phyloP scores from a whole-genome alignment of 164 flowering plant species.

The Vitis riparia region DNA sequence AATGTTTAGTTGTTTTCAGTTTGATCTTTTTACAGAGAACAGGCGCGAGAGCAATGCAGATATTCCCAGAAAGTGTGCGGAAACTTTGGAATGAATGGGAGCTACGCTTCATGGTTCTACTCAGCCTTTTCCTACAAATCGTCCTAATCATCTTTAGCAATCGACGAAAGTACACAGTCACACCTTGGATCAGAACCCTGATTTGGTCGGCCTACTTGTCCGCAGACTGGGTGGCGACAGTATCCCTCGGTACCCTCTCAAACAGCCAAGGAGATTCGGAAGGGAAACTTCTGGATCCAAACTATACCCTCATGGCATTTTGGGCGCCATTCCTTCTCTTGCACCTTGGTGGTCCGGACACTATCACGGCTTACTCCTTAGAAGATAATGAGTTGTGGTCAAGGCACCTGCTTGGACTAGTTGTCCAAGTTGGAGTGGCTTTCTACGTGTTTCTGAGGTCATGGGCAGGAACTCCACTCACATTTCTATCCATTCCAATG shows the following conservation, averaged over 20 bases:
- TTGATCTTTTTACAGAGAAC: not conserved
- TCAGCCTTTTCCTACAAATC: constrained; percentile 19
- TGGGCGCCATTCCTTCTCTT: constrained; percentile 29
- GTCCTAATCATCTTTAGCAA: constrained; percentile 15
- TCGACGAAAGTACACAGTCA: constrained; percentile 3
- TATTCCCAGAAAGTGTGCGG: not conserved
- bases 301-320: constrained; percentile 2
- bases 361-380: constrained; percentile 31
- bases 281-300: not conserved
- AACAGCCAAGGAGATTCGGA: not conserved
- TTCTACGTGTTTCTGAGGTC: not conserved
- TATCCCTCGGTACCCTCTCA: constrained; percentile 16
- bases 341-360: constrained; percentile 34
- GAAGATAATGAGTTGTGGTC: constrained; percentile 32
- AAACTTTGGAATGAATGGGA: constrained; percentile 20
- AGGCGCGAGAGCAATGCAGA: not conserved
- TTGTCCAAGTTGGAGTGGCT: constrained; percentile 4
- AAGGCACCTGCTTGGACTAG: constrained; percentile 14
- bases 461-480: not conserved
- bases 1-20: no score
- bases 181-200: not conserved
- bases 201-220: constrained; percentile 26
- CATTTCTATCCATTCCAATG: constrained; percentile 12
- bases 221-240: constrained; percentile 17
- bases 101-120: constrained; percentile 2